These are phyloP conservation scores for Malus hybrid DNA, from an alignment of 331 rosid genomes.

Conservation along the genomic window DNA sequence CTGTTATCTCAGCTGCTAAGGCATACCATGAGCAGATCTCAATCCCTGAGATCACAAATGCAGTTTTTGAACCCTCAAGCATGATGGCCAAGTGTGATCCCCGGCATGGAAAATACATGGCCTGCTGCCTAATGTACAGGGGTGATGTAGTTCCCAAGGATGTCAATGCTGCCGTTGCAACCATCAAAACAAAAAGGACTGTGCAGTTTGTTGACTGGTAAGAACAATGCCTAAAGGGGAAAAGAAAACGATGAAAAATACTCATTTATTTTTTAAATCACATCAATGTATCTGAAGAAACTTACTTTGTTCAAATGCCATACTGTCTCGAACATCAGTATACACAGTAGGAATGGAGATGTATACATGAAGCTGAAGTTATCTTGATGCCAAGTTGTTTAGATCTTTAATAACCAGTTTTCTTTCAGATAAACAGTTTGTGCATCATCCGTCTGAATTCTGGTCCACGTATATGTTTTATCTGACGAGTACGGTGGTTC, in stretches of 20 bases:
- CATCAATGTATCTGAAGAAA: background rate
- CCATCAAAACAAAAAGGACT: constrained; percentile 93
- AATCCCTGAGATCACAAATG: constrained; percentile 93
- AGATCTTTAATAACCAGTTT: background rate
- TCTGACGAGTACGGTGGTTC: background rate
- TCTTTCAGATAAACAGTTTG: background rate
- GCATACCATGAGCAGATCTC: constrained; percentile 97
- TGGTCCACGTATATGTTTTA: background rate
- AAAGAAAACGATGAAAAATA: background rate
- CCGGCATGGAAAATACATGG: constrained; percentile 99
- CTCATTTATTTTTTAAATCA: too few species aligned
- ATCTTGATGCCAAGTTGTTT: background rate
- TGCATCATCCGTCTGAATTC: background rate
- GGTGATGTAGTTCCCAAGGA: constrained; percentile 99
- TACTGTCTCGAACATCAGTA: background rate
- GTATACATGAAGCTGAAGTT: background rate
- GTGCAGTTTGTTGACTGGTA: constrained; percentile 99
- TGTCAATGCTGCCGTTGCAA: constrained; percentile 91
- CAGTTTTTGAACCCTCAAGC: constrained; percentile 95
- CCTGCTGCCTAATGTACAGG: constrained; percentile 96
- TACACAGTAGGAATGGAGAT: background rate
- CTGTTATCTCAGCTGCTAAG: constrained; percentile 98
- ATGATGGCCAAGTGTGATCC: constrained; percentile 99
- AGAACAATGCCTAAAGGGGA: background rate
- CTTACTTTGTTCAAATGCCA: background rate